phyloP scores from a whole-genome alignment of 192 early-diverging fungal genomes.

The Oehlia diaphana region DNA sequence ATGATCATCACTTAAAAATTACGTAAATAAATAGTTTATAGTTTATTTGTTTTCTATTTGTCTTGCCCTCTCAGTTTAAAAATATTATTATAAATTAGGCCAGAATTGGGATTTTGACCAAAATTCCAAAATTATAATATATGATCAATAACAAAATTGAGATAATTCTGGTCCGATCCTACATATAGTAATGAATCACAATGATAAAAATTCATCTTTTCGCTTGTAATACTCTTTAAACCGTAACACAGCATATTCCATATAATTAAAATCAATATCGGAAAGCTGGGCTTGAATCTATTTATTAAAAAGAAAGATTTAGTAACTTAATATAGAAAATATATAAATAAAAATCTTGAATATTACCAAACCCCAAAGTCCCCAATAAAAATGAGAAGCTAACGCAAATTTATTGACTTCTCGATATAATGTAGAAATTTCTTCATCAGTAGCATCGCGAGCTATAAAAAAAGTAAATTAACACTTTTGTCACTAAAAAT shows the following conservation, averaged over 20 bases:
- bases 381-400: slow-evolving; percentile 95
- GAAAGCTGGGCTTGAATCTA: slow-evolving; percentile 78
- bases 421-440: slow-evolving; percentile 62
- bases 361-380: slow-evolving; percentile 66
- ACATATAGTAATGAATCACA: slow-evolving; percentile 13
- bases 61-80: too few relatives aligned
- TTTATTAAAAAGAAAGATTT: slow-evolving; percentile 27
- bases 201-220: slow-evolving; percentile 47
- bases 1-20: too few relatives aligned
- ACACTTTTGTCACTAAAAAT: not conserved
- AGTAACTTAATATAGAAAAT: not conserved
- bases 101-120: too few relatives aligned
- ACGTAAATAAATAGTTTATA: too few relatives aligned
- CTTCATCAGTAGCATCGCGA: slow-evolving; percentile 38
- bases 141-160: too few relatives aligned
- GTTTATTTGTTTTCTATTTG: too few relatives aligned
- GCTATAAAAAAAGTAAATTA: not conserved
- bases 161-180: too few relatives aligned
- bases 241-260: slow-evolving; percentile 80
- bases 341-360: slow-evolving; percentile 16
- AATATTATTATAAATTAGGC: too few relatives aligned
- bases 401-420: slow-evolving; percentile 85
- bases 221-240: slow-evolving; percentile 77
- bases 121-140: too few relatives aligned
- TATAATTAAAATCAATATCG: slow-evolving; percentile 95